Evolutionary conservation across 257 asterid species (phyloP).

Genomic region (Solanum raphanifolium): DNA sequence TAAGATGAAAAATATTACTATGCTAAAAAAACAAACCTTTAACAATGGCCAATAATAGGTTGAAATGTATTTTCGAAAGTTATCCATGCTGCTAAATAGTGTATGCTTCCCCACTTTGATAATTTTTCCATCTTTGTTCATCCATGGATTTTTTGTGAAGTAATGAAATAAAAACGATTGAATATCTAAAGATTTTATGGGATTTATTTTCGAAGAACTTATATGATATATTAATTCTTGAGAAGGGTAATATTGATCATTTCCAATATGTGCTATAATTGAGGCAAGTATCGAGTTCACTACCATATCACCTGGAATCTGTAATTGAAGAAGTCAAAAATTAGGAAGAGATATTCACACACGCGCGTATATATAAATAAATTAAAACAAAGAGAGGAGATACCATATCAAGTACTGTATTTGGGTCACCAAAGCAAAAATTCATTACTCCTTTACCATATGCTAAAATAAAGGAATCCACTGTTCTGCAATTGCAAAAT

Average conservation of each 20-base stretch:
- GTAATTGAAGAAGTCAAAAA: background rate
- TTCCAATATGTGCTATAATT: conserved; percentile 10
- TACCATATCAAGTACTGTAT: conserved; percentile 35
- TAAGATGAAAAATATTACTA: no score
- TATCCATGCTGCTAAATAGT: conserved; percentile 24
- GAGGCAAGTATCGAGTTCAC: conserved; percentile 40
- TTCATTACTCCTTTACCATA: conserved; percentile 43
- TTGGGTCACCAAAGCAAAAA: conserved; percentile 34
- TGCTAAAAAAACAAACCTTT: conserved; percentile 17
- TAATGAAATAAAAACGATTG: conserved; percentile 14
- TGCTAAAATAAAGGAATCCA: conserved; percentile 35
- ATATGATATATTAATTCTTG: conserved; percentile 30
- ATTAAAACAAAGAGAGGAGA: background rate
- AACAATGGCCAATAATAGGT: conserved; percentile 30
- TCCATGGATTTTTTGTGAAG: conserved; percentile 28
- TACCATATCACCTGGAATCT: conserved; percentile 74
- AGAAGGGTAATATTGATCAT: background rate
- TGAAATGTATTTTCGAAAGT: conserved; percentile 39
- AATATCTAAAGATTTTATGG: conserved; percentile 16
- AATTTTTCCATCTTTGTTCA: conserved; percentile 19
- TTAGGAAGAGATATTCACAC: background rate
- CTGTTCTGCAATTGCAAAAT: conserved; percentile 24
- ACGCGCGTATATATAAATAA: background rate
- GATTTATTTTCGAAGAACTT: conserved; percentile 41
- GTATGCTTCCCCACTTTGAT: conserved; percentile 10